These are phyloP conservation scores for Plasmodium vinckei DNA, from an alignment of 169 alveolate genomes.

Conservation along the genomic window DNA sequence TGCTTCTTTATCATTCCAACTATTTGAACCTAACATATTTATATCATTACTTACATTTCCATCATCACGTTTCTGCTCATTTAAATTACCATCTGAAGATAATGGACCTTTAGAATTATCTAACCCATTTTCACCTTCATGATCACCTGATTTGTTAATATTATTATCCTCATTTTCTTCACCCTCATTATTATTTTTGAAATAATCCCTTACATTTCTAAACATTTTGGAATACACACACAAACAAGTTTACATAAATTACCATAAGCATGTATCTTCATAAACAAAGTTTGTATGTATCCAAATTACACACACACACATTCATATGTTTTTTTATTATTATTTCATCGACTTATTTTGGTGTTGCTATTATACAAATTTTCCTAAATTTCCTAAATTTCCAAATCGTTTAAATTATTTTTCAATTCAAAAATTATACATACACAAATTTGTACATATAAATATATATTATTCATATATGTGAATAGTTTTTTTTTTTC, in stretches of 20 bases:
- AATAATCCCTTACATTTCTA: conserved; percentile 44
- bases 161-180: conserved; percentile 28
- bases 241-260: not conserved
- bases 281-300: not conserved
- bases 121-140: too few relatives aligned
- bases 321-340: not conserved
- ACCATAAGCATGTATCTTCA: not conserved
- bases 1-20: too few relatives aligned
- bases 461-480: not conserved
- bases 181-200: conserved; percentile 74
- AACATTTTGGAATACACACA: conserved; percentile 18
- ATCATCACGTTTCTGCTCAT: too few relatives aligned
- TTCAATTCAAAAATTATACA: not conserved
- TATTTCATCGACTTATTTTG: not conserved
- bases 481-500: too few relatives aligned
- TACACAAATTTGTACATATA: conserved; percentile 15
- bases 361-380: not conserved
- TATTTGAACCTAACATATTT: too few relatives aligned
- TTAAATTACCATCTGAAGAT: too few relatives aligned
- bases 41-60: too few relatives aligned
- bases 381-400: not conserved
- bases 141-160: not conserved
- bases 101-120: too few relatives aligned
- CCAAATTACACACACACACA: not conserved
- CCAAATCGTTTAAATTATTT: not conserved